Conservation (phyloP, 345 rosid species). For the Raphanus raphanistrum region DNA sequence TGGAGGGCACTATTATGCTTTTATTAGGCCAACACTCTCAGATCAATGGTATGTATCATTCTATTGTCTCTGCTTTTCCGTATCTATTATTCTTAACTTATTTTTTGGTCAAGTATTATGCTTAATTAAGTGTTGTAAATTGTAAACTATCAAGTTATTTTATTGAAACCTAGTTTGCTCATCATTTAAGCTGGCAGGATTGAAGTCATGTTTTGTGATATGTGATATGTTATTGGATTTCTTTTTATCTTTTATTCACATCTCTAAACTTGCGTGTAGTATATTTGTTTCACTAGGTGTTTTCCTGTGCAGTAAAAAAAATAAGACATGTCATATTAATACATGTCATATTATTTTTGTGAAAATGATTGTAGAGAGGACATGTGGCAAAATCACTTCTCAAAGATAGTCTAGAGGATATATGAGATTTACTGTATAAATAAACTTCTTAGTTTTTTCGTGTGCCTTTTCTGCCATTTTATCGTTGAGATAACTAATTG, state of each 20-base stretch:
- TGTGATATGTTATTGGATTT: background rate
- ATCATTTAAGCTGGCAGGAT: constrained; percentile 24
- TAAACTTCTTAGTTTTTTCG: background rate
- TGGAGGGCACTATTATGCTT: constrained; percentile 21
- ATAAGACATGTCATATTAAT: too few species aligned
- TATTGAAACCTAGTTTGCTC: constrained; percentile 16
- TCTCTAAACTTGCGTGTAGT: background rate
- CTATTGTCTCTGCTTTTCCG: background rate
- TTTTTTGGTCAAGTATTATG: background rate
- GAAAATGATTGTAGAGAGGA: too few species aligned
- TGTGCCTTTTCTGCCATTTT: background rate
- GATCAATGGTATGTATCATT: constrained; percentile 69
- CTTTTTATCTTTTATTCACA: constrained; percentile 8
- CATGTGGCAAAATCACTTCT: too few species aligned
- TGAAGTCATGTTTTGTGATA: constrained; percentile 6
- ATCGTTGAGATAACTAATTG: background rate
- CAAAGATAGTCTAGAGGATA: too few species aligned
- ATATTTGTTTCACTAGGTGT: background rate
- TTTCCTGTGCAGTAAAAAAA: too few species aligned
- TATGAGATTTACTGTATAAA: background rate
- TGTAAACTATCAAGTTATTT: background rate
- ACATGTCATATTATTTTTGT: too few species aligned
- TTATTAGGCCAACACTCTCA: constrained; percentile 80
- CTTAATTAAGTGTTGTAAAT: background rate
- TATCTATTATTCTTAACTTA: background rate